Conservation (phyloP, 176 grass and related monocot species). For the Oryza meyeriana region DNA sequence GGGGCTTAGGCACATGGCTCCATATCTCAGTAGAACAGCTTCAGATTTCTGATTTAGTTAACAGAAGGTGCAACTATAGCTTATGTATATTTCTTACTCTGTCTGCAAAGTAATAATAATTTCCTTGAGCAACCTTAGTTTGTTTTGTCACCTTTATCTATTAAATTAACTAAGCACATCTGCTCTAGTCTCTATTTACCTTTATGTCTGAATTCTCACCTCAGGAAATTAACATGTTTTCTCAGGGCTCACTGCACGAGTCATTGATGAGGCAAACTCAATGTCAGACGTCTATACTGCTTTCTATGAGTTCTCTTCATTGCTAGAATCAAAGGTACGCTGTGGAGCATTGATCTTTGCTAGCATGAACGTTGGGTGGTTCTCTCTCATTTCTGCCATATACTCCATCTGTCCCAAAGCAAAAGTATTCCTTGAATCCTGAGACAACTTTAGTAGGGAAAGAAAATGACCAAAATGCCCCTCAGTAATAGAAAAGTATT, state of each 20-base stretch:
- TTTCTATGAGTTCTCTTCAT: slow-evolving; percentile 80
- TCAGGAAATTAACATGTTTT: slow-evolving; percentile 16
- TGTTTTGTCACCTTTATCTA: background rate
- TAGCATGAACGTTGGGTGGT: background rate
- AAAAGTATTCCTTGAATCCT: too few relatives aligned
- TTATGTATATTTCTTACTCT: background rate
- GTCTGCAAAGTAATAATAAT: background rate
- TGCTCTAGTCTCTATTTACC: background rate
- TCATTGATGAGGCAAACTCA: slow-evolving; percentile 70
- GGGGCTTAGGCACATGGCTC: background rate
- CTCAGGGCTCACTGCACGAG: slow-evolving; percentile 72
- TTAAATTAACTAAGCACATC: slow-evolving; percentile 17
- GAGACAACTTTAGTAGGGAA: too few relatives aligned
- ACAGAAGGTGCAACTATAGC: background rate
- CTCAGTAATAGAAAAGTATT: too few relatives aligned
- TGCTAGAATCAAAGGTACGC: slow-evolving; percentile 80
- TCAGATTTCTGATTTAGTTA: background rate
- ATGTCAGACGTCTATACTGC: slow-evolving; percentile 79
- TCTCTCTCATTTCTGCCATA: background rate
- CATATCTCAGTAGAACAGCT: background rate
- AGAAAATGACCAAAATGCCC: too few relatives aligned
- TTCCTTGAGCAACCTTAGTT: background rate
- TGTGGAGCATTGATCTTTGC: slow-evolving; percentile 4
- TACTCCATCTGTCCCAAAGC: too few relatives aligned
- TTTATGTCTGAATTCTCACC: slow-evolving; percentile 2